Base-by-base conservation (phyloP, 192 early-diverging fungal species). In the Mortierella claussenii region DNA sequence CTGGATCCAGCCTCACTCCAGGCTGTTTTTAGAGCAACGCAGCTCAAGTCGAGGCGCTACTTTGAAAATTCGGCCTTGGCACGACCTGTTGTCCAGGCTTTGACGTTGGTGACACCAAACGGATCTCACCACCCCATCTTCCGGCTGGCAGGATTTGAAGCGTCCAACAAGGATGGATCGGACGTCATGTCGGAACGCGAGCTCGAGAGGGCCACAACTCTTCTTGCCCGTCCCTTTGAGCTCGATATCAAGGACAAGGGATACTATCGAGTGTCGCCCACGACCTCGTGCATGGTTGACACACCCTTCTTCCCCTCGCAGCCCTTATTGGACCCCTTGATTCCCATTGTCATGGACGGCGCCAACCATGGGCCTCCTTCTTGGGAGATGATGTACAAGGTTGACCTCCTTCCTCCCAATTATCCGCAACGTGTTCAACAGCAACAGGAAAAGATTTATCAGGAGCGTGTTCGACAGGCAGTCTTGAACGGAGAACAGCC, bases 301-400 rank as follows among this genome's bases (percentile, higher is more conserved):
- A 75, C 62, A 15, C 70, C 70, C 32, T 75, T 75, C 44, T 75
- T 75, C 20, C 70, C 70, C 10, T 75, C 70, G 9, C 70, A 75
- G 42, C 70, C 70, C 17, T 37, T 75, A 47, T 32, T 75, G 50
- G 70, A 75, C 30, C 70, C 70, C 15, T 63, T 75, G 27, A 63
- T 75, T 21, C 70, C 70, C 27, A 47, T 65, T 24, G 62, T 75
- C 42, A 66, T 60, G 57, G 70, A 75, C 21, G 70, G 70, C 20
- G 61, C 55, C 18, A 2, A 33, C 23, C 70, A 75, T 53, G 70
- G 70, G 11, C 62, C 70, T 8, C 70, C 70, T 30, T 51, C 70
- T 2, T 75, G 70, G 70, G 70, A 75, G 51, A 65, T 75, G 70
- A 75, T 75, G 55, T 75, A 75, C 54, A 75, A 75, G 45, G 45